These are phyloP conservation scores for Mimosa bimucronata DNA, from an alignment of 306 rosid genomes.

Conservation along the genomic window DNA sequence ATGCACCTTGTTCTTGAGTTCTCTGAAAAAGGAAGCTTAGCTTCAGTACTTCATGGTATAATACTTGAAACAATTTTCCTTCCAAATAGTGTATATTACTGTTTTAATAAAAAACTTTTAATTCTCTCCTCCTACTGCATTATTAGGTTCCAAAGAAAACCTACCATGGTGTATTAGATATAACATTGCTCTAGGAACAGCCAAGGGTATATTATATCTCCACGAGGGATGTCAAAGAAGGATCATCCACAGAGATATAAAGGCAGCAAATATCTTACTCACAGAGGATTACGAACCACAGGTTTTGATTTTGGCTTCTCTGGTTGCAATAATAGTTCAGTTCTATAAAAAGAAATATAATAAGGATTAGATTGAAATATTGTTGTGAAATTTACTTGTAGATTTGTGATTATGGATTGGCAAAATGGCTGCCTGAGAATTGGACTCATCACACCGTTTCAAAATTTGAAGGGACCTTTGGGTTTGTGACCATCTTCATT, in stretches of 20 bases:
- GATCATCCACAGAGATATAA: slow-evolving; percentile 87
- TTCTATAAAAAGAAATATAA: background rate
- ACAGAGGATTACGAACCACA: slow-evolving; percentile 71
- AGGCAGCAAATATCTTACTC: slow-evolving; percentile 87
- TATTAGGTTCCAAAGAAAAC: slow-evolving; percentile 69
- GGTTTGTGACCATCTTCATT: slow-evolving; percentile 49
- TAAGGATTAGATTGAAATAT: background rate
- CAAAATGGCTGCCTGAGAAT: slow-evolving; percentile 90
- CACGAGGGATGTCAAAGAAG: slow-evolving; percentile 89
- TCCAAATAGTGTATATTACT: background rate
- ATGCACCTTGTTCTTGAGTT: slow-evolving; percentile 76
- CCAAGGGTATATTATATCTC: slow-evolving; percentile 73
- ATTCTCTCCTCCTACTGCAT: background rate
- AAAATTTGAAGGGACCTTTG: slow-evolving; percentile 88
- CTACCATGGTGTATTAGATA: slow-evolving; percentile 68
- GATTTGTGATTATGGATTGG: slow-evolving; percentile 93
- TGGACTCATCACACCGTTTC: slow-evolving; percentile 84
- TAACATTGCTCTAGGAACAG: slow-evolving; percentile 74
- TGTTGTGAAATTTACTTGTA: slow-evolving; percentile 30
- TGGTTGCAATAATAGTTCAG: background rate
- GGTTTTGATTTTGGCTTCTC: slow-evolving; percentile 48
- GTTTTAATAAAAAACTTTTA: background rate
- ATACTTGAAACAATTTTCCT: background rate
- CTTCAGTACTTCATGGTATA: slow-evolving; percentile 71
- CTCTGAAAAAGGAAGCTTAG: slow-evolving; percentile 81